Evolutionary conservation across 305 asterid species (phyloP), one percentile per base, ranked within the genome.

Genomic region (Fraxinus sp.): DNA sequence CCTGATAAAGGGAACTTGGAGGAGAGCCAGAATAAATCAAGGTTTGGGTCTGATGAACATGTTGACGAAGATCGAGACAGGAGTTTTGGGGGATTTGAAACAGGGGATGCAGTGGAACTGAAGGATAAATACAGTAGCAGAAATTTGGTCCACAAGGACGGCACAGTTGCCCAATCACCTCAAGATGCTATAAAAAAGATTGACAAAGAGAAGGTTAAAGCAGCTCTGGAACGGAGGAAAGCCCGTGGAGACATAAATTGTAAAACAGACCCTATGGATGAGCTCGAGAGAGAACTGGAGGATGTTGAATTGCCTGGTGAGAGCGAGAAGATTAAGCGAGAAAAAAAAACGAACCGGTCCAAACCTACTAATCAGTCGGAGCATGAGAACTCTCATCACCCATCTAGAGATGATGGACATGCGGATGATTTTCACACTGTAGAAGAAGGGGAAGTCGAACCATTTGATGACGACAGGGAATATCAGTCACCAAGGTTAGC

Each of bases 251-350:
- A 93, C 76, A 62, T 87, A 59, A 79, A 92, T 72, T 90, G 88
- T 79, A 91, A 88, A 88, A 79, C 76, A 2, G 98, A 93, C 82
- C 87, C 90, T 35, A 28, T 90, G 91, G 99, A 96, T 74, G 98
- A 96, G 88, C 94, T 96, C 18, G 99, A 96, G 90, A 93, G 97
- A 85, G 97, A 92, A 86, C 89, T 96, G 66, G 99, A 96, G 85
- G 93, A 96, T 46, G 94, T 95, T 74, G 98, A 93, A 84, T 83
- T 95, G 80, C 93, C 94, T 32, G 88, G 85, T 39, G 93, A 88
- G 86, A 85, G 84, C 76, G 93, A 93, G 6, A 91, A 90, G 82
- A 89, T 5, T 55, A 93, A 89, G 59, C 79, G 81, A 2, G 92
- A 89, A 52, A 84, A 85, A 79, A 90, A 84, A 76, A 89, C 77